phyloP scores from a whole-genome alignment of 768 basidiomycete genomes.

The Cystobasidium onofrii region DNA sequence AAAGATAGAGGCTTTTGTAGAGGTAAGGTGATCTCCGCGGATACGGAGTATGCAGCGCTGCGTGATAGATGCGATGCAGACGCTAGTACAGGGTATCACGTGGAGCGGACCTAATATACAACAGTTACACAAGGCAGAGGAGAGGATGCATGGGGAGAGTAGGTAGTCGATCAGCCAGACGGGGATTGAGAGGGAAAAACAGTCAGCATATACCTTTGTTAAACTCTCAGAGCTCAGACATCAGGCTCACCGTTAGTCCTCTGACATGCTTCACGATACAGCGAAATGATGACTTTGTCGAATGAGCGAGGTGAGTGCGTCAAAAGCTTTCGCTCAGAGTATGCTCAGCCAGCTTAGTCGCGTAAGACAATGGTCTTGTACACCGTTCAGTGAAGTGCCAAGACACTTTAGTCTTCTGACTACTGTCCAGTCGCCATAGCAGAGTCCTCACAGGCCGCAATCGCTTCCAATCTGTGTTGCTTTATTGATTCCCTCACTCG shows the following conservation, averaged over 20 bases:
- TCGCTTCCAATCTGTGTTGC: neutral
- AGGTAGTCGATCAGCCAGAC: neutral
- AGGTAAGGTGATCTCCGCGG: neutral
- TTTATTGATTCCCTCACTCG: neutral
- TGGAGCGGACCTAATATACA: neutral
- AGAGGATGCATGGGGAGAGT: too few relatives aligned
- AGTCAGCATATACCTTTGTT: neutral
- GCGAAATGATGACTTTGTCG: too few relatives aligned
- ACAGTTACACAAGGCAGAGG: neutral
- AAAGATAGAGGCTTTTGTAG: neutral
- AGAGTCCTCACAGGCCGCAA: neutral
- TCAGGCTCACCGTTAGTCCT: neutral
- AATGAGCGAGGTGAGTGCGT: neutral
- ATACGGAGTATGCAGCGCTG: neutral
- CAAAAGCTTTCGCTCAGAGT: neutral
- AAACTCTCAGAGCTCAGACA: neutral
- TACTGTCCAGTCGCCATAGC: too few relatives aligned
- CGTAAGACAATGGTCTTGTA: neutral
- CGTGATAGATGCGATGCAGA: neutral
- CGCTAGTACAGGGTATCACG: neutral
- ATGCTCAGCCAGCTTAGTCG: neutral
- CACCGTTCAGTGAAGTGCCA: neutral
- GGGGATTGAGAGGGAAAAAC: neutral
- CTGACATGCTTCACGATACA: neutral
- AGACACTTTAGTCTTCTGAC: too few relatives aligned